phyloP scores from a whole-genome alignment of 176 grass and related monocot genomes.

The Microstegium vimineum region DNA sequence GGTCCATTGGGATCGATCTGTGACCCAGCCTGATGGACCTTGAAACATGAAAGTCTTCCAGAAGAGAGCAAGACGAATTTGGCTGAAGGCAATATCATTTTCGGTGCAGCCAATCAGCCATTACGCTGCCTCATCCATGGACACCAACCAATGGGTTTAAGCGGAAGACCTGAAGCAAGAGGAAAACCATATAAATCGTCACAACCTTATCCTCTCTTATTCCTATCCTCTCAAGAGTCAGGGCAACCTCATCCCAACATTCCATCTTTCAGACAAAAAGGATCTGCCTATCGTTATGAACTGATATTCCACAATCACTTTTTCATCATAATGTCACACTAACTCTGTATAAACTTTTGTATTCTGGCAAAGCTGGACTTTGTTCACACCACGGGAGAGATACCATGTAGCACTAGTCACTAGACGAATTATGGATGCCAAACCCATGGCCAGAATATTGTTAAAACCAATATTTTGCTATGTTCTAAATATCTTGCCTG shows the following conservation, averaged over 20 bases:
- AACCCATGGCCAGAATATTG: background rate
- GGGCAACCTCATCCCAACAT: background rate
- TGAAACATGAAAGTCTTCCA: background rate
- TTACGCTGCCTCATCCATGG: conserved; percentile 16
- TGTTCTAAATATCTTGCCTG: background rate
- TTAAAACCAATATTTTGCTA: background rate
- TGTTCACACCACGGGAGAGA: background rate
- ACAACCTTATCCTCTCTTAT: conserved; percentile 22
- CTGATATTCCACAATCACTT: background rate
- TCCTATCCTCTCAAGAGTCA: conserved; percentile 12
- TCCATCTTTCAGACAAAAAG: conserved; percentile 5
- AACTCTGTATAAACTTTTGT: background rate
- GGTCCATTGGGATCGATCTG: background rate
- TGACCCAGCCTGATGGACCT: background rate
- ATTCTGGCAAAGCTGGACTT: background rate
- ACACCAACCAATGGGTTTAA: conserved; percentile 4
- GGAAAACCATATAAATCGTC: background rate
- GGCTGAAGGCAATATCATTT: conserved; percentile 9
- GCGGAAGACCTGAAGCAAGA: background rate
- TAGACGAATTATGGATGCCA: background rate
- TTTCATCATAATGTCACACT: background rate
- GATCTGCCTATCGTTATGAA: background rate
- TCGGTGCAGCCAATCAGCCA: conserved; percentile 12
- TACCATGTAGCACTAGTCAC: background rate
- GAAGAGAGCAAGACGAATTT: background rate